Evolutionary conservation across 768 basidiomycete species (phyloP), one percentile per base, ranked within the genome.

Genomic region (Collybia nuda): DNA sequence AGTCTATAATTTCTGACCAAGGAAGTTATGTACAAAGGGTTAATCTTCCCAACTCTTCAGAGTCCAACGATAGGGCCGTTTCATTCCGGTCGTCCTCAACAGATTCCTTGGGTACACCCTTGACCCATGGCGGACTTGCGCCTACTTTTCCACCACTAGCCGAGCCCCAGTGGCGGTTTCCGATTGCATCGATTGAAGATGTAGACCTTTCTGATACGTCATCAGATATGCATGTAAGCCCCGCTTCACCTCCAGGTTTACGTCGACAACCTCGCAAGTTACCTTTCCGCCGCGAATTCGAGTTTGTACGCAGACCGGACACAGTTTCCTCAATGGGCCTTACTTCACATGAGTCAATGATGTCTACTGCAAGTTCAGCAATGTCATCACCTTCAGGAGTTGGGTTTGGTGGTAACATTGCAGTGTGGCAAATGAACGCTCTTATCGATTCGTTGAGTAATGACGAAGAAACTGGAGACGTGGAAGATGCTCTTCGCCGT

Each of bases 401-500:
- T 6, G 71, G 69, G 17, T 65, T 80, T 4, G 78, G 75, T 2
- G 75, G 70, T 0, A 70, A 68, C 23, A 82, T 91, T 15, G 81
- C 85, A n/a, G 82, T 84, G 47, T 93, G 91, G 91, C 91, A 92
- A 57, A 73, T 90, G 67, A 88, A 88, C 60, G 85, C 87, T 22
- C 68, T 92, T 35, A 75, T 92, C 9, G 86, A 90, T 60, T 84
- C 80, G 35, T 70, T 88, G 56, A 87, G 81, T 53, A 84, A 89
- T 47, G 84, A 91, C 4, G 88, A 78, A 19, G 90, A 86, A 51
- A 76, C 69, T 15, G 91, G 91, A 1, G 92, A 90, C 58, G 86
- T 90, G 15, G 91, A 93, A 26, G 88, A 84, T 6, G 93, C 94
- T 15, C 65, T 97, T 54, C 74, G 79, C 19, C 74, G 88, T 11